phyloP scores from a whole-genome alignment of 352 stramenopile genomes.

The Pythium dissotocum region DNA sequence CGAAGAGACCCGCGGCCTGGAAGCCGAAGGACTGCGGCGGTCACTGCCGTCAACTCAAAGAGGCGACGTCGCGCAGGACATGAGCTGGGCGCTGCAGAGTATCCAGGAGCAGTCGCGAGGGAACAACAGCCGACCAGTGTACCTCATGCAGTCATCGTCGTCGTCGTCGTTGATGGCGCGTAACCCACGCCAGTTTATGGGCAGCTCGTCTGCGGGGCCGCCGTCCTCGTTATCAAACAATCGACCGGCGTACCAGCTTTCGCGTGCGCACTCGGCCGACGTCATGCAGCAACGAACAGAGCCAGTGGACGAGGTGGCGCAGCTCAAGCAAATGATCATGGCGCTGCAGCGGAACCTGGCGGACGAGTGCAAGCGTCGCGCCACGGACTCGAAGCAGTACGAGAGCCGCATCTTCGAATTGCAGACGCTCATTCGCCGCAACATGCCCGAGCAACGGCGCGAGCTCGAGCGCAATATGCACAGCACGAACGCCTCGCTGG shows the following conservation, averaged over 20 bases:
- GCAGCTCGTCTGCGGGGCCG: not conserved
- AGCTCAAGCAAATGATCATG: slow-evolving; percentile 55
- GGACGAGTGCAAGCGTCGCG: slow-evolving; percentile 66
- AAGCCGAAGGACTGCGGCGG: not conserved
- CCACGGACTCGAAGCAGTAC: slow-evolving; percentile 66
- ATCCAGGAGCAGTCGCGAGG: slow-evolving; percentile 19
- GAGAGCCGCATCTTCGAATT: slow-evolving; percentile 82
- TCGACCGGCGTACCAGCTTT: slow-evolving; percentile 13
- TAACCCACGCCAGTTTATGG: not conserved
- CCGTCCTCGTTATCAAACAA: not conserved
- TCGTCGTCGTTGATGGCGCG: slow-evolving; percentile 1
- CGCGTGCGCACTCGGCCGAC: slow-evolving; percentile 18
- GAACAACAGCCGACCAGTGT: not conserved
- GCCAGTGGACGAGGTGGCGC: slow-evolving; percentile 9
- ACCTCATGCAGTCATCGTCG: not conserved
- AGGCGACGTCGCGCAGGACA: slow-evolving; percentile 12
- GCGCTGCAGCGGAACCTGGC: slow-evolving; percentile 60
- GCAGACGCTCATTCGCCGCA: slow-evolving; percentile 57
- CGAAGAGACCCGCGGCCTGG: not conserved
- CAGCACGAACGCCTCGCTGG: slow-evolving; percentile 22
- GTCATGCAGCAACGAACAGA: slow-evolving; percentile 21
- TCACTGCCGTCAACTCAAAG: slow-evolving; percentile 9
- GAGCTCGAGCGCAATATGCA: slow-evolving; percentile 38
- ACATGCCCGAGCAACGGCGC: slow-evolving; percentile 43
- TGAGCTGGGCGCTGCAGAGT: slow-evolving; percentile 22